These are phyloP conservation scores for Combretum micranthum DNA, from an alignment of 345 rosid genomes.

Conservation along the genomic window DNA sequence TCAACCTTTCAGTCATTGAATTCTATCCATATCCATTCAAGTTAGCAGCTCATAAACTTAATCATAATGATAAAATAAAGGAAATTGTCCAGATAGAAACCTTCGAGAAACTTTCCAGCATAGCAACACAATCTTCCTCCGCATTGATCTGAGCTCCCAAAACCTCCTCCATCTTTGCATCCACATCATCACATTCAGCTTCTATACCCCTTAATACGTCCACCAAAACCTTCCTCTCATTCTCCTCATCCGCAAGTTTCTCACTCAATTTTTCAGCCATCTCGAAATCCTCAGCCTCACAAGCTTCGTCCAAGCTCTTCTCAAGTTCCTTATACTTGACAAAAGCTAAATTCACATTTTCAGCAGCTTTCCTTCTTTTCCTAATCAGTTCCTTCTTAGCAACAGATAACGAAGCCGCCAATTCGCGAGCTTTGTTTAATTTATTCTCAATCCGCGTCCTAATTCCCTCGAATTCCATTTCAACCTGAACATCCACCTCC, in stretches of 20 bases:
- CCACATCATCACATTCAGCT: slow-evolving; percentile 50
- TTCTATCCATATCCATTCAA: not conserved
- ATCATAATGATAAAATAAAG: not conserved
- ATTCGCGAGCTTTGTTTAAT: slow-evolving; percentile 39
- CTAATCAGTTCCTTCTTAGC: slow-evolving; percentile 54
- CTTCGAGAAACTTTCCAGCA: slow-evolving; percentile 47
- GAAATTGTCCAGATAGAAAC: slow-evolving; percentile 23
- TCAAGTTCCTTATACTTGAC: slow-evolving; percentile 45
- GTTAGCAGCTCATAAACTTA: not conserved
- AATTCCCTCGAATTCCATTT: slow-evolving; percentile 24
- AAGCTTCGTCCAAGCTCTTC: slow-evolving; percentile 64
- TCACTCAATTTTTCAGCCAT: slow-evolving; percentile 73
- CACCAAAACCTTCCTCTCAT: slow-evolving; percentile 37
- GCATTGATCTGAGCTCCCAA: slow-evolving; percentile 53
- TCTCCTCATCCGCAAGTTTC: slow-evolving; percentile 50
- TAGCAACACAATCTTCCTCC: slow-evolving; percentile 65
- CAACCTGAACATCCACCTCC: slow-evolving; percentile 5
- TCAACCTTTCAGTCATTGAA: too few species aligned
- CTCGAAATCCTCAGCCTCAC: slow-evolving; percentile 85
- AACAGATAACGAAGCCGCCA: slow-evolving; percentile 44
- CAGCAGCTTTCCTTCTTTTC: slow-evolving; percentile 59
- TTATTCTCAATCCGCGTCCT: slow-evolving; percentile 44
- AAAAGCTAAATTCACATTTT: slow-evolving; percentile 47
- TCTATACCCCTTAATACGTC: slow-evolving; percentile 51
- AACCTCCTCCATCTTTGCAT: slow-evolving; percentile 53